phyloP scores from a whole-genome alignment of 225 moss, liverwort and hornwort species.

The Bryoerythrophyllum caledonicum region DNA sequence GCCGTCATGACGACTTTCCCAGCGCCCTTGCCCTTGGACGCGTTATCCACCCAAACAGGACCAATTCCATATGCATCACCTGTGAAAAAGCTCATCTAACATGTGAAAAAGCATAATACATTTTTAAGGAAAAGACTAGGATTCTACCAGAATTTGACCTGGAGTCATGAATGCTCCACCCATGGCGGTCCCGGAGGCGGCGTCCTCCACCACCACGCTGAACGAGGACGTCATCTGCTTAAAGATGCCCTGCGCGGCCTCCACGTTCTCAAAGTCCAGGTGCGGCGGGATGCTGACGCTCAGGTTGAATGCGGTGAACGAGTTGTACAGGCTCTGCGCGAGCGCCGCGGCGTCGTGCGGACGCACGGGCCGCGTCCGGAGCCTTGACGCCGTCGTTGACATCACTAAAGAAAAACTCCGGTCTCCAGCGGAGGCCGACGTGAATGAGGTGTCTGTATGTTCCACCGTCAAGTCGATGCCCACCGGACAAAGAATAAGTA shows the following conservation, averaged over 20 bases:
- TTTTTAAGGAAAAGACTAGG: not conserved
- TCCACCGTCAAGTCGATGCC: no score
- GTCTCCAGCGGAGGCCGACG: no score
- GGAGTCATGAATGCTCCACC: conserved; percentile 26
- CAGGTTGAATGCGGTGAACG: conserved; percentile 30
- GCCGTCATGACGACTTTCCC: conserved; percentile 36
- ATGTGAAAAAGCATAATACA: not conserved
- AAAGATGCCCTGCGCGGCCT: not conserved
- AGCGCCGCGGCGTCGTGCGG: conserved; percentile 16
- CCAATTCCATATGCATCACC: conserved; percentile 36
- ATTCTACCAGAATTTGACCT: conserved; percentile 13
- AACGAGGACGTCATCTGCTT: not conserved
- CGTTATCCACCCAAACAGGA: conserved; percentile 23
- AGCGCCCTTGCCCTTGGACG: conserved; percentile 24
- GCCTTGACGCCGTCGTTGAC: not conserved
- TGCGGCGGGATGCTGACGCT: conserved; percentile 21
- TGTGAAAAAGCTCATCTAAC: not conserved
- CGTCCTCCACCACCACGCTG: conserved; percentile 38
- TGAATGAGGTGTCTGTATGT: no score
- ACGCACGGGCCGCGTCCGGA: conserved; percentile 5
- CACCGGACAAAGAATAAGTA: no score
- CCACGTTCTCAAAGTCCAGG: not conserved
- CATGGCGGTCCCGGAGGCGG: conserved; percentile 26
- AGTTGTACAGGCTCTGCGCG: conserved; percentile 11
- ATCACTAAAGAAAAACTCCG: no score